Conservation (phyloP, 2,329 filamentous ascomycete species). For the Aspergillus alliaceus region DNA sequence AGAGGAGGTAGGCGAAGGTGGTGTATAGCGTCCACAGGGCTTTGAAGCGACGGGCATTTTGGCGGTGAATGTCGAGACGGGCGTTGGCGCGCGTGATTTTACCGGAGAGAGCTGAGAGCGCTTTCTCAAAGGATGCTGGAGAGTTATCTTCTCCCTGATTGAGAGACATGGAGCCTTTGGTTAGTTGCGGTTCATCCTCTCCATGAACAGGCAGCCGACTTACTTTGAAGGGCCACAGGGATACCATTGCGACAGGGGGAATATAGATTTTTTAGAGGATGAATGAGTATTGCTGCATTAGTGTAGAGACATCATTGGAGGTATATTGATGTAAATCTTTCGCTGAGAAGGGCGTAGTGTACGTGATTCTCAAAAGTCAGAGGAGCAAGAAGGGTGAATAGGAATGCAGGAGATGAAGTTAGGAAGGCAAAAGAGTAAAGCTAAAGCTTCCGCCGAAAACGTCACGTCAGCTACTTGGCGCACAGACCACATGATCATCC, state of each 20-base stretch:
- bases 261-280: background rate
- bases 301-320: background rate
- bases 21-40: conserved; percentile 90
- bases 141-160: conserved; percentile 73
- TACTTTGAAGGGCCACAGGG: conserved; percentile 83
- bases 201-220: conserved; percentile 22
- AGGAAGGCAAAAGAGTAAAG: conserved; percentile 1
- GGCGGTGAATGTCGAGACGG: conserved; percentile 70
- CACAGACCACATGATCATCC: conserved; percentile 1
- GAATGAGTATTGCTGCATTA: background rate
- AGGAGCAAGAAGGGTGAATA: background rate
- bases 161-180: conserved; percentile 3
- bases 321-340: background rate
- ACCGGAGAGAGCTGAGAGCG: conserved; percentile 73
- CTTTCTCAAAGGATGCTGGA: conserved; percentile 90
- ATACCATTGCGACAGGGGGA: conserved; percentile 61
- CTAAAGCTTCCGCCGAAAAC: background rate
- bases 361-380: background rate
- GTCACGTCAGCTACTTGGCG: background rate
- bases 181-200: background rate
- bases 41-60: conserved; percentile 73
- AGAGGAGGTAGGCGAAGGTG: conserved; percentile 85
- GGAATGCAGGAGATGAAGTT: background rate
- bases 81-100: conserved; percentile 78
- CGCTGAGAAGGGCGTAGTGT: background rate